Conservation (phyloP, 495 filamentous ascomycete genomes). For the Clohesyomyces aquaticus region DNA sequence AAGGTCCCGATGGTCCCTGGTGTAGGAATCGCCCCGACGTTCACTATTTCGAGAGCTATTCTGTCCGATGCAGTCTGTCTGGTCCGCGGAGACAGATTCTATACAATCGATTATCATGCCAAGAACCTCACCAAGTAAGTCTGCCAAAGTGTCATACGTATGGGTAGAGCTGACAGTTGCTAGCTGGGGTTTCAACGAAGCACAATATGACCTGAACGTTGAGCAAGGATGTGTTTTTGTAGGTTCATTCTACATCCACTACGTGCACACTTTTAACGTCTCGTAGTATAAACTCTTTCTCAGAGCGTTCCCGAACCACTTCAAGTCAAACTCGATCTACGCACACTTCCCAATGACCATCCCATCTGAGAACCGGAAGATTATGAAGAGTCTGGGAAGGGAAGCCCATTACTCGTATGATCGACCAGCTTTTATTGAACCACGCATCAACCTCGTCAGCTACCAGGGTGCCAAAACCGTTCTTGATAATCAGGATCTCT, state of each 20-base stretch:
- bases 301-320: conserved; percentile 78
- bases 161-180: conserved; percentile 2
- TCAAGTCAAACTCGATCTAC: conserved; percentile 79
- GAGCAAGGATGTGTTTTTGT: conserved; percentile 77
- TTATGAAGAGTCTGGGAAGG: conserved; percentile 71
- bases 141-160: too few species aligned
- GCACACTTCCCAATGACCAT: conserved; percentile 88
- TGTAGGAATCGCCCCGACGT: conserved; percentile 75
- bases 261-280: conserved; percentile 4
- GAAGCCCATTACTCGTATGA: conserved; percentile 74
- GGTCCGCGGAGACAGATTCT: conserved; percentile 84
- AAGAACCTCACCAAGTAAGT: conserved; percentile 40
- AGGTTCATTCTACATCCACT: neutral
- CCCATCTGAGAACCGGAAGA: conserved; percentile 71
- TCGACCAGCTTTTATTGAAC: conserved; percentile 58
- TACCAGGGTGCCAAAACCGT: conserved; percentile 67
- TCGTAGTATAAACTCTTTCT: conserved; percentile 73
- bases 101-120: conserved; percentile 57
- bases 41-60: conserved; percentile 78
- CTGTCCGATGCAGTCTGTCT: conserved; percentile 81
- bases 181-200: conserved; percentile 70
- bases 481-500: conserved; percentile 64
- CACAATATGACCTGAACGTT: conserved; percentile 71
- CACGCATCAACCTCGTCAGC: conserved; percentile 60
- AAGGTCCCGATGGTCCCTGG: conserved; percentile 74